Base-by-base conservation (phyloP, 179 eudicot species). In the Amaranthus tricolor region DNA sequence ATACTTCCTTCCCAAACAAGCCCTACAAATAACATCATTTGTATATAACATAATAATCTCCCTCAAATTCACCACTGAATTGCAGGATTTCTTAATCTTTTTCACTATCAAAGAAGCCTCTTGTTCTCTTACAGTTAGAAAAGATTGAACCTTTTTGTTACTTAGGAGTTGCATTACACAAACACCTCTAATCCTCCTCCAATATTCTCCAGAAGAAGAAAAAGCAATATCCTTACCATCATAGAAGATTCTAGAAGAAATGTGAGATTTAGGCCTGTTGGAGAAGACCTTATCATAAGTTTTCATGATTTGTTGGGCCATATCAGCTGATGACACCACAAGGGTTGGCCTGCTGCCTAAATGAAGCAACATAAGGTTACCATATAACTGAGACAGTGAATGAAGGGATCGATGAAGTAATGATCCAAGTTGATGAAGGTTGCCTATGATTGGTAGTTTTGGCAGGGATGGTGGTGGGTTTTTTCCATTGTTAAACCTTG, bases 401-500 rank as follows among this genome's bases (percentile, higher is more conserved):
- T 13, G 75, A 13, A 86, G 79, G 7, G 90, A 82, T 9, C 85
- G 82, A 67, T 88, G 91, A 52, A 84, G 87, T 16, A 55, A 50
- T 6, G 9, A 15, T 15, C 85, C 85, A 0, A 85, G 68, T 47
- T 88, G 86, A 76, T 83, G 89, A 56, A 88, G 79, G 79, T 88
- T 84, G 7, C 91, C 91, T 48, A 88, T 45, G 12, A 85, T 75
- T 5, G 89, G 91, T 16, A 84, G 85, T 71, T 72, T 85, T 73
- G 78, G 62, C 6, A 89, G 91, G 0, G 91, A 85, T 19, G 88
- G 90, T 55, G 84, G 87, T 55, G 11, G 45, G 52, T 77, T 77
- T 74, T 75, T 70, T 12, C 4, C 24, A 43, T 47, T n/a, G 13
- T 3, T 14, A 31, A 61, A 21, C 5, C 3, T 51, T 59, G 12